Percentiles rank a stretch among this genome's conserved stretches.
Evolutionary conservation across 257 asterid species (phyloP).

Genomic region (Handroanthus guayacan): DNA sequence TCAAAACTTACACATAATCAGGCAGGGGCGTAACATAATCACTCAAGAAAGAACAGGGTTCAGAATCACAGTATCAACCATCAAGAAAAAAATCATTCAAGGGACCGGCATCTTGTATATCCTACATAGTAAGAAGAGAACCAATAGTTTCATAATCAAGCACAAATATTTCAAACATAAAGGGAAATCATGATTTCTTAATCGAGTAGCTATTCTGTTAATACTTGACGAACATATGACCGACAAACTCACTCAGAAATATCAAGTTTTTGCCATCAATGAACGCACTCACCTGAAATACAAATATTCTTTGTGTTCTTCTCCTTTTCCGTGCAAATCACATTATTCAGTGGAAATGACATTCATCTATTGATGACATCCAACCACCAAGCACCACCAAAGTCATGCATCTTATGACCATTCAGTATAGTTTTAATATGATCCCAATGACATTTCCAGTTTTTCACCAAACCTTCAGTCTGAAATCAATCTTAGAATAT

Average conservation of each 20-base stretch:
- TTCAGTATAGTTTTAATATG: neutral
- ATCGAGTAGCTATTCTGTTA: neutral
- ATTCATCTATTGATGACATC: neutral
- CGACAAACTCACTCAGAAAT: neutral
- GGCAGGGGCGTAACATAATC: slow-evolving; percentile 9
- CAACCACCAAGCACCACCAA: neutral
- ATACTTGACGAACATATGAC: neutral
- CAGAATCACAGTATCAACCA: slow-evolving; percentile 11
- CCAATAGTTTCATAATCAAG: neutral
- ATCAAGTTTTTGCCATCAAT: neutral
- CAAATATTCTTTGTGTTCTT: neutral
- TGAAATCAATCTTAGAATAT: neutral
- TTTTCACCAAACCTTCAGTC: neutral
- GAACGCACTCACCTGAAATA: neutral
- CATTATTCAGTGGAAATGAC: neutral
- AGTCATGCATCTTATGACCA: slow-evolving; percentile 5
- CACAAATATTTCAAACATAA: slow-evolving; percentile 1
- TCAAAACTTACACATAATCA: slow-evolving; percentile 25
- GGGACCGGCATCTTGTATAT: slow-evolving; percentile 26
- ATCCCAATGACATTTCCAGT: neutral
- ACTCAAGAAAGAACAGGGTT: neutral
- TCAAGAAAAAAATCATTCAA: neutral
- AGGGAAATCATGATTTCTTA: neutral
- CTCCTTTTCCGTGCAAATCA: slow-evolving; percentile 5
- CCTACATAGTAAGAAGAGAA: neutral